These are phyloP conservation scores for Nannochloropsis gaditana DNA, from an alignment of 108 stramenopile species.

Conservation along the genomic window DNA sequence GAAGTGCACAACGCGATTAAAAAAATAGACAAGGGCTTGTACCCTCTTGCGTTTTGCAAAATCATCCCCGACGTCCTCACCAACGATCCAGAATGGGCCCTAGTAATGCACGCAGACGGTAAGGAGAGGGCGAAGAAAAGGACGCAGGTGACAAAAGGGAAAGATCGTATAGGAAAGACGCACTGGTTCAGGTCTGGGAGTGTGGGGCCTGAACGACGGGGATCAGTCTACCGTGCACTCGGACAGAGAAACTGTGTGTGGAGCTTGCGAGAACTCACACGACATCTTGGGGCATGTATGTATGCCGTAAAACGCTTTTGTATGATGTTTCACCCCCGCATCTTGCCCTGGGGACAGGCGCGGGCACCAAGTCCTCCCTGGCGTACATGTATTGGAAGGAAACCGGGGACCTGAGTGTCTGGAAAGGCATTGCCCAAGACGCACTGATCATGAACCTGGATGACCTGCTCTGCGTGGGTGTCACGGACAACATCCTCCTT, in stretches of 20 bases:
- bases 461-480: conserved; percentile 26
- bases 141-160: background rate
- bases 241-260: too few relatives aligned
- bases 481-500: conserved; percentile 30
- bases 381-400: conserved; percentile 40
- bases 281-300: too few relatives aligned
- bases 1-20: conserved; percentile 37
- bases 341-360: background rate
- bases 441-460: conserved; percentile 38
- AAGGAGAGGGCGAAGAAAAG: background rate
- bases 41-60: conserved; percentile 36
- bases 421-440: conserved; percentile 40
- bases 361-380: conserved; percentile 33
- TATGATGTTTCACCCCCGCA: background rate
- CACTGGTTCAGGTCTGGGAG: too few relatives aligned
- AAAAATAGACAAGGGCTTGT: conserved; percentile 31
- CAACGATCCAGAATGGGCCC: conserved; percentile 20
- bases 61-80: conserved; percentile 32
- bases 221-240: too few relatives aligned
- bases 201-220: too few relatives aligned
- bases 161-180: background rate
- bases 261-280: too few relatives aligned
- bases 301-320: too few relatives aligned
- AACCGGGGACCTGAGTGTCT: conserved; percentile 32
- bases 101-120: conserved; percentile 38